Evolutionary conservation across 441 rosid genomes (phyloP), one percentile per base, ranked within the genome.

Genomic region (Gossypium trilobum): DNA sequence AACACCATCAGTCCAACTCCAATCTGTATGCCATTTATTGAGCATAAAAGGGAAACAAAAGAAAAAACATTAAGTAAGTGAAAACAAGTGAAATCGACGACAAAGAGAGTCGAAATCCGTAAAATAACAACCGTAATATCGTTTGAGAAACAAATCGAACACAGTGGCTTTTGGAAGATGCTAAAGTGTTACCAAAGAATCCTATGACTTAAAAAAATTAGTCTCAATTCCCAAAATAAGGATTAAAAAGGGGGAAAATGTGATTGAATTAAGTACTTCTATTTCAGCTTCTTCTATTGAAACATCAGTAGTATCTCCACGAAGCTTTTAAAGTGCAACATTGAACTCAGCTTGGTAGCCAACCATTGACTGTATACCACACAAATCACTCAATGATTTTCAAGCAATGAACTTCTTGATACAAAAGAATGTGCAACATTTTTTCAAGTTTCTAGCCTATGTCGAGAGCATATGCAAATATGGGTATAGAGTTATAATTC

Each of bases 1-100:
- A 81, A 72, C 63, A 72, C 69, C 90, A 87, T 83, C 68, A 87
- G 48, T 68, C 86, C 90, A 63, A 82, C 84, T 74, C 84, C 87
- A 44, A 83, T 78, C 88, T 86, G 48, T 0, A 22, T 16, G 33
- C 8, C 17, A 48, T 17, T 16, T 33, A 22, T 22, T 61, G 48
- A 68, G 16, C 7, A 14, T 29, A 14, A 16, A 17, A 58, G 19
- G 42, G 13, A 62, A 52, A 17, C 7, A 20, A 8, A 65, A 5
- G 4, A 2, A 3, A 8, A 65, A 3, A 4, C 8, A 5, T n/a
- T 42, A 25, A 9, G 3, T 42, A 25, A 42, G 46, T 42, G 51
- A 46, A 46, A 46, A 46, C 51, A 11, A 46, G 14, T 16, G 4
- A 46, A 9, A 46, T 46, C 4, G 4, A 39, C 1, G 31, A 27